Evolutionary conservation across 352 stramenopile genomes (phyloP), one percentile per base, ranked within the genome.

Genomic region (Globisporangium radiosum): DNA sequence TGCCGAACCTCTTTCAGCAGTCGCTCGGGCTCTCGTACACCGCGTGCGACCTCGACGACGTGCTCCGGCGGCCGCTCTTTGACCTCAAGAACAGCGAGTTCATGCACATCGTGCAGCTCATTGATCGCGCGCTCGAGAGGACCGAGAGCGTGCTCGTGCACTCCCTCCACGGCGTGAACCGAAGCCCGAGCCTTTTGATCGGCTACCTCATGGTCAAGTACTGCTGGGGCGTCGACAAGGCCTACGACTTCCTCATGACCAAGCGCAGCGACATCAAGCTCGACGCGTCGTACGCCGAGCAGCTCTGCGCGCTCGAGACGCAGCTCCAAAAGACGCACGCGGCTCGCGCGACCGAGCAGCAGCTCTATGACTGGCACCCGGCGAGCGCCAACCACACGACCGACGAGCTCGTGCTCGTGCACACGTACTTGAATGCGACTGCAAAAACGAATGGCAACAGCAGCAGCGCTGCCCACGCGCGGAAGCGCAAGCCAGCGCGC

Each of bases 201-300:
- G 84, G 77, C 47, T 98, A 97, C 63, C 69, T 97, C 17, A 97
- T 97, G 90, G 78, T 88, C 48, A 96, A 87, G 63, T 97, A 97
- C 67, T 87, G 85, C 54, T 98, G 92, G 92, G 85, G 89, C 0
- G 70, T 97, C 38, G 88, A 97, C 66, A 98, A 98, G 71, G 78
- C 83, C 5, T 89, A 96, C 62, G 89, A 96, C 49, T 98, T 92
- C 67, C 68, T 98, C 36, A 73, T 81, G 59, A 85, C 70, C 53
- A 97, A 97, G 68, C 81, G 88, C 11, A 57, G 73, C 1, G 91
- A 97, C 65, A 83, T 97, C 66, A 91, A 90, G 47, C 71, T 86
- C 39, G 79, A 90, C 62, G 73, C 87, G 57, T 87, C 75, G 7
- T 92, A 89, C 51, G 69, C 90, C 36, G 73, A 92, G 42, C 84